These are phyloP conservation scores for Globisporangium echinulatum DNA, from an alignment of 352 stramenopile species.

Conservation along the genomic window DNA sequence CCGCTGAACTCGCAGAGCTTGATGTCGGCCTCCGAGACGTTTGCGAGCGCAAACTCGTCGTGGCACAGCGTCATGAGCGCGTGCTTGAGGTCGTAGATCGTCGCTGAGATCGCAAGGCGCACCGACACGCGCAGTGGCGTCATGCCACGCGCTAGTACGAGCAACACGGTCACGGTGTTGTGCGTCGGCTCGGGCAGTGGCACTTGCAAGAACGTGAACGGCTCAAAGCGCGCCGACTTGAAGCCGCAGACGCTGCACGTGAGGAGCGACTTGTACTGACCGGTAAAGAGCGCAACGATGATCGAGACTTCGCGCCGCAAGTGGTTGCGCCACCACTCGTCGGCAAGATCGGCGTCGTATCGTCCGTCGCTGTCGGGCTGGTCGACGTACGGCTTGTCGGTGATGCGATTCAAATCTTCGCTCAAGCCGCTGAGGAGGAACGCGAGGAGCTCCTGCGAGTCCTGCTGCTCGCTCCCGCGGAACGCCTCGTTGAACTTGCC, in stretches of 20 bases:
- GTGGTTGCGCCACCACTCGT: conserved; percentile 99
- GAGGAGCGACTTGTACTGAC: conserved; percentile 98
- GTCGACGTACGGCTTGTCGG: conserved; percentile 96
- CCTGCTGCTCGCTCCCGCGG: conserved; percentile 96
- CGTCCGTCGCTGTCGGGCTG: conserved; percentile 96
- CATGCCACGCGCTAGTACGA: conserved; percentile 69
- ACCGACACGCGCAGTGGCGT: conserved; percentile 78
- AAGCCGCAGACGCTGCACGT: conserved; percentile 96
- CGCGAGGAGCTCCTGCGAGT: conserved; percentile 95
- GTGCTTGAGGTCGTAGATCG: conserved; percentile 84
- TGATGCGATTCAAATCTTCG: conserved; percentile 98
- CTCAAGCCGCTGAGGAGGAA: conserved; percentile 96
- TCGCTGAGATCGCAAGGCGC: conserved; percentile 72
- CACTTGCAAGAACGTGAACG: conserved; percentile 89
- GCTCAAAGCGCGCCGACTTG: conserved; percentile 90
- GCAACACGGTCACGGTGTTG: conserved; percentile 72
- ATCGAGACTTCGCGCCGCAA: conserved; percentile 97
- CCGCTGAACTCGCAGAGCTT: conserved; percentile 84
- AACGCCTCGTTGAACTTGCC: conserved; percentile 96
- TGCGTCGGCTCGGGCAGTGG: conserved; percentile 83
- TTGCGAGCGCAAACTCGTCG: conserved; percentile 55
- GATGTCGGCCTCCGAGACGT: conserved; percentile 68
- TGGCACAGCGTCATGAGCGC: conserved; percentile 77
- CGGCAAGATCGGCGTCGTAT: conserved; percentile 95
- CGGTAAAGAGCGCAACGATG: conserved; percentile 98